Base-by-base conservation (phyloP, 805 yeast genomes). In the Torulaspora maleeae region DNA sequence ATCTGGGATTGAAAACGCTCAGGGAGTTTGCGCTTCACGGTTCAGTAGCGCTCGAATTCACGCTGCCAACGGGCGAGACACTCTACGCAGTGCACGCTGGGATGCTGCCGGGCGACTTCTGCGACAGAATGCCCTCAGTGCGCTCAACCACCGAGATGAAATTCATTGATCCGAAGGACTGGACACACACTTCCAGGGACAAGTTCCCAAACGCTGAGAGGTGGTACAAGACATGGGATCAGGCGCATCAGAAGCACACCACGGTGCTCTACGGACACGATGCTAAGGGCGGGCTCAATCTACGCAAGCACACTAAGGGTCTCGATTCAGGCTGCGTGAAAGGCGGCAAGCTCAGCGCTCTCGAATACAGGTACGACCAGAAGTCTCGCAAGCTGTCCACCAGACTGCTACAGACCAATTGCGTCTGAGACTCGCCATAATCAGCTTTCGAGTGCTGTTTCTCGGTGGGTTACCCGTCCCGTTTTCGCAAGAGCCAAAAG, bases 241-340 rank as follows among this genome's bases (percentile, higher is more conserved):
- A 11, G 51, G 52, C 59, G 35, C 39, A 47, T 5, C 50, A 59
- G 22, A 30, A 44, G 27, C 64, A 58, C 44, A 53, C 47, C 34
- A 65, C 61, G 17, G 88, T 86, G 3, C 79, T 78, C 56, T 90
- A 90, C 60, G 98, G 97, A 1, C 98, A 90, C 60, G 95, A 87
- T 60, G 95, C 97, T 3, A 72, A 79, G 44, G 70, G 82, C 44
- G 96, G 96, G 1, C 74, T 89, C 40, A 79, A 76, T 44, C 51
- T 82, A 40, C 75, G 76, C 52, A 75, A 76, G 49, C 87, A 72
- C 63, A 73, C 95, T 3, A 79, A 77, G 56, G 98, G 97, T 0
- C 67, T 90, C 32, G 98, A 91, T 59, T 70, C 86, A 9, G 86
- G 86, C 1, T 90, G 97, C 70, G 85, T 80, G 47, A 76, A 77